Conservation (phyloP, 148 eudicot species). For the Nyssa sinensis region DNA sequence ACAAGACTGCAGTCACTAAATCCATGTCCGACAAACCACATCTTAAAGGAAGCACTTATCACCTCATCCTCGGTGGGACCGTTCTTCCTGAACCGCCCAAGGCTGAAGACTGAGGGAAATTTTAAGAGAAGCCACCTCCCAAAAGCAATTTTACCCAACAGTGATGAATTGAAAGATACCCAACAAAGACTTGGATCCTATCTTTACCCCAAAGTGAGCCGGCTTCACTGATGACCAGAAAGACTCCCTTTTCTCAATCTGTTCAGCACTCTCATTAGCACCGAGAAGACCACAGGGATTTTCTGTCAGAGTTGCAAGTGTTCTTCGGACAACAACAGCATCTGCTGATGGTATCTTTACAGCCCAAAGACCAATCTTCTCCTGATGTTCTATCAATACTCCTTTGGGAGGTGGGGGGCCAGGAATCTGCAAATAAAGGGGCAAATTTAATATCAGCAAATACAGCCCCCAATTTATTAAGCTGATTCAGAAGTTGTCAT, state of each 20-base stretch:
- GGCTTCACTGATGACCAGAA: slow-evolving; percentile 86
- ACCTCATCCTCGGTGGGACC: slow-evolving; percentile 89
- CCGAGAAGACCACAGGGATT: slow-evolving; percentile 74
- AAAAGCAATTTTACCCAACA: slow-evolving; percentile 40
- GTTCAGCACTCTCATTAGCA: slow-evolving; percentile 55
- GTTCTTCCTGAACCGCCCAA: slow-evolving; percentile 67
- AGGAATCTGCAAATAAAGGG: slow-evolving; percentile 53
- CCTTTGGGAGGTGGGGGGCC: slow-evolving; percentile 77
- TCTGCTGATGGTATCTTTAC: slow-evolving; percentile 87
- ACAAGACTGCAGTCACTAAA: slow-evolving; percentile 38
- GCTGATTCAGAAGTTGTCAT: background rate
- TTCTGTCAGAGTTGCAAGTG: slow-evolving; percentile 55
- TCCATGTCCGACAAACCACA: slow-evolving; percentile 90
- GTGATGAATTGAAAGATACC: slow-evolving; percentile 44
- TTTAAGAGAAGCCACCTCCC: slow-evolving; percentile 81
- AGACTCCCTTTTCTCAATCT: slow-evolving; percentile 44
- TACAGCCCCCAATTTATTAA: background rate
- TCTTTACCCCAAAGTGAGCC: slow-evolving; percentile 83
- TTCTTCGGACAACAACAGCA: slow-evolving; percentile 72
- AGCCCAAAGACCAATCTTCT: slow-evolving; percentile 76
- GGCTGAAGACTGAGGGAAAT: slow-evolving; percentile 76
- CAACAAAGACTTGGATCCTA: slow-evolving; percentile 56
- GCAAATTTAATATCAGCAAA: background rate
- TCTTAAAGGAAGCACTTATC: slow-evolving; percentile 73
- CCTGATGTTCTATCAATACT: slow-evolving; percentile 62